Percentiles rank a stretch among this genome's conserved stretches.
Evolutionary conservation across 2,329 filamentous ascomycete genomes (phyloP).

Genomic region (Xylogone sp.): DNA sequence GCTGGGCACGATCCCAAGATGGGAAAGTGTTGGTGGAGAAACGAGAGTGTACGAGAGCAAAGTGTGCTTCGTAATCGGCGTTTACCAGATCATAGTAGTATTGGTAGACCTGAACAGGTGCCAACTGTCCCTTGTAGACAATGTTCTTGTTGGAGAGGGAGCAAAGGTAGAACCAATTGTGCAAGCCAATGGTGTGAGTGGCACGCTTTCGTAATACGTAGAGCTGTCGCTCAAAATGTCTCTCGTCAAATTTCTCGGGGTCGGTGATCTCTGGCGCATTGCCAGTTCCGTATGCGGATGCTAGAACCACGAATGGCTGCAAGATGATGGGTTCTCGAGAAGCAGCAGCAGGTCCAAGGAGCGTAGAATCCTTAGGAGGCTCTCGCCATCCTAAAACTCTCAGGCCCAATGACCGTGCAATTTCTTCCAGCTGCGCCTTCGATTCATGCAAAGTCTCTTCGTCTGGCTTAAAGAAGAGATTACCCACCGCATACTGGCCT

Average conservation of each 20-base stretch:
- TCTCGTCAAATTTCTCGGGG: slow-evolving; percentile 75
- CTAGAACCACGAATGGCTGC: slow-evolving; percentile 90
- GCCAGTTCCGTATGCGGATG: slow-evolving; percentile 78
- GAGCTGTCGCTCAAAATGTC: slow-evolving; percentile 85
- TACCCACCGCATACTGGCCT: slow-evolving; percentile 95
- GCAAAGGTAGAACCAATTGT: slow-evolving; percentile 99
- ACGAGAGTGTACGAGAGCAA: slow-evolving; percentile 92
- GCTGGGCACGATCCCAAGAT: slow-evolving; percentile 96
- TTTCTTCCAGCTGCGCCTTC: slow-evolving; percentile 88
- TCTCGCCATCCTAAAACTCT: slow-evolving; percentile 94
- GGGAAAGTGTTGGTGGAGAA: slow-evolving; percentile 99
- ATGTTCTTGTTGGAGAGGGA: slow-evolving; percentile 96
- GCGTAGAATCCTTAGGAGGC: slow-evolving; percentile 87
- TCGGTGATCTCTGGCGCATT: slow-evolving; percentile 76
- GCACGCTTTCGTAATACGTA: slow-evolving; percentile 93
- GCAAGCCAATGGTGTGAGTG: slow-evolving; percentile 88
- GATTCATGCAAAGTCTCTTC: slow-evolving; percentile 86
- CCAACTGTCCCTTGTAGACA: slow-evolving; percentile 96
- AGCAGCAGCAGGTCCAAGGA: slow-evolving; percentile 87
- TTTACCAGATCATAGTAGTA: slow-evolving; percentile 98
- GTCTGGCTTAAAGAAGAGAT: slow-evolving; percentile 98
- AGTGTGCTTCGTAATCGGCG: slow-evolving; percentile 95
- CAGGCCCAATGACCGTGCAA: slow-evolving; percentile 82
- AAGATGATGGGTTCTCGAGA: slow-evolving; percentile 94
- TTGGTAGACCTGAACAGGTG: slow-evolving; percentile 92